phyloP scores from a whole-genome alignment of 352 stramenopile genomes.

The Peronosclerospora sorghi region DNA sequence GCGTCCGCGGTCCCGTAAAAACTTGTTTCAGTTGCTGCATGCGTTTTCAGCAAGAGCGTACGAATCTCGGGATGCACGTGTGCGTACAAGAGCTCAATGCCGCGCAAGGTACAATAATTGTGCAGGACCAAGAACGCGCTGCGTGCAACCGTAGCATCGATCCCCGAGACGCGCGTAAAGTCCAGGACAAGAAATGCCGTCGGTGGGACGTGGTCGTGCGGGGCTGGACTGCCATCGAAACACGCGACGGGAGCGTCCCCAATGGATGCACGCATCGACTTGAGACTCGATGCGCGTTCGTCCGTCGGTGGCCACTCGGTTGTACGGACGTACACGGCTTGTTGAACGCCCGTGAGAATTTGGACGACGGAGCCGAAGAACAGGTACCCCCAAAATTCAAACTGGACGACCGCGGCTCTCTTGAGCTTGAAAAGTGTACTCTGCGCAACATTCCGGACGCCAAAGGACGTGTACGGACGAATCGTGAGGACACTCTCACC shows the following conservation, averaged over 20 bases:
- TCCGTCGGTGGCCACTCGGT: conserved; percentile 14
- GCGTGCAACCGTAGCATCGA: conserved; percentile 79
- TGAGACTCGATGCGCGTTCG: conserved; percentile 19
- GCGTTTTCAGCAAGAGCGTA: conserved; percentile 51
- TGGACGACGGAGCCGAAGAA: conserved; percentile 82
- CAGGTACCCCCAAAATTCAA: conserved; percentile 77
- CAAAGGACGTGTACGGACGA: conserved; percentile 13
- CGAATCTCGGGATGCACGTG: conserved; percentile 61
- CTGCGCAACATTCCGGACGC: conserved; percentile 49
- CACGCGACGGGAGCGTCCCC: conserved; percentile 54
- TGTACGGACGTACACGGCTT: conserved; percentile 50
- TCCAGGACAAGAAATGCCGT: conserved; percentile 83
- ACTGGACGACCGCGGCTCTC: conserved; percentile 58
- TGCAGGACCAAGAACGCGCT: conserved; percentile 78
- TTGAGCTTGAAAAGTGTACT: conserved; percentile 53
- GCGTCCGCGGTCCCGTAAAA: conserved; percentile 67
- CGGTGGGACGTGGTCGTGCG: conserved; percentile 35
- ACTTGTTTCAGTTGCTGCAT: conserved; percentile 46
- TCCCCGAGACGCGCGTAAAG: conserved; percentile 79
- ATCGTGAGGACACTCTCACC: conserved; percentile 11
- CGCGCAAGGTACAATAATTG: conserved; percentile 61
- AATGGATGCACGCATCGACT: conserved; percentile 38
- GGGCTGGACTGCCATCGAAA: conserved; percentile 47
- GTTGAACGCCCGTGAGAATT: conserved; percentile 74
- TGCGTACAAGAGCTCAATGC: conserved; percentile 60